Evolutionary conservation across 345 rosid genomes (phyloP), one percentile per base, ranked within the genome.

Genomic region (Corymbia maculata): DNA sequence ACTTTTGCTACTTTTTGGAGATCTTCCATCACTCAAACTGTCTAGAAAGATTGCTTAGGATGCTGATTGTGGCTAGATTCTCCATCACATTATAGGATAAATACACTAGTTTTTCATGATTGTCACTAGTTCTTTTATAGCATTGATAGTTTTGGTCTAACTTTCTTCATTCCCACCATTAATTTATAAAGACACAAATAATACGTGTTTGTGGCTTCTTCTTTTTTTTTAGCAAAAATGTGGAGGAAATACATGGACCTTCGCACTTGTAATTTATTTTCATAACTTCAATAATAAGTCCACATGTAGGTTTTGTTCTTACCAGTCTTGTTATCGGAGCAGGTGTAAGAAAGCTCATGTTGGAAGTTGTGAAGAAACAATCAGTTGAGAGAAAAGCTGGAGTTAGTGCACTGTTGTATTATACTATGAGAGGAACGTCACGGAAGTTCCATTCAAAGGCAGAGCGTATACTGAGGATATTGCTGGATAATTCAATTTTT

Each of bases 401-500:
- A 61, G 97, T 86, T 51, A 92, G 92, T 94, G 91, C 95, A 86
- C 89, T 98, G 84, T 92, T 98, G 88, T 94, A 89, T 90, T 90
- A 95, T 94, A 91, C 90, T 88, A 94, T 95, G 97, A 93, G 93
- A 88, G 97, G 97, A 91, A 91, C 92, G 86, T 90, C 91, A 68
- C 91, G 92, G 68, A 92, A 90, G 90, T 91, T 96, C 86, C 98
- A 97, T 90, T 97, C 99, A 86, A 94, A 90, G 91, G 97, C 97
- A 85, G 92, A 91, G 85, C 86, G 89, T 66, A 92, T 93, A 89
- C 89, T 97, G 89, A 87, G 87, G 87, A 88, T 94, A 87, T 90
- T 96, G 93, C 88, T 93, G 91, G 93, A 91, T 88, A 89, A 92
- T 66, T 93, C 94, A 57, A 89, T 94, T 79, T 91, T 93, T 84